Conservation (phyloP, 805 yeast genomes). For the Metahyphopichia silvanorum region DNA sequence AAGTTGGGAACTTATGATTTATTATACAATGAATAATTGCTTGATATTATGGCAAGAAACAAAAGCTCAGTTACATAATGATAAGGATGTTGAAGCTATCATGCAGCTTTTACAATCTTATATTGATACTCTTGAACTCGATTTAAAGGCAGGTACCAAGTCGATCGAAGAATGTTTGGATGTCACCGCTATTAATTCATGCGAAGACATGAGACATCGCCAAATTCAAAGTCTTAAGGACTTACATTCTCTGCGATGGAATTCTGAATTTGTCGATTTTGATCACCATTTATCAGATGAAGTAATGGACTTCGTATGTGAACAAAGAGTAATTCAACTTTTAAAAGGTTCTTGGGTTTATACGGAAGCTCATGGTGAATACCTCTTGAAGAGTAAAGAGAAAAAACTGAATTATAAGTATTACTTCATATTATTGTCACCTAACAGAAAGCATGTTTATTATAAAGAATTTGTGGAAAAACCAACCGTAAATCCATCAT, state of each 20-base stretch:
- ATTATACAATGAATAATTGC: constrained; percentile 53
- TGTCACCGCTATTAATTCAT: constrained; percentile 37
- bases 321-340: constrained; percentile 68
- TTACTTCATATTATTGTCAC: constrained; percentile 61
- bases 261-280: constrained; percentile 43
- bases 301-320: constrained; percentile 67
- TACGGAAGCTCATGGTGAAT: constrained; percentile 51
- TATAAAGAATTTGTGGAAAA: constrained; percentile 57
- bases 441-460: constrained; percentile 58
- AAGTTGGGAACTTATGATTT: constrained; percentile 54
- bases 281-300: constrained; percentile 50
- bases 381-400: constrained; percentile 13
- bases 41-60: constrained; percentile 66
- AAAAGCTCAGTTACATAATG: constrained; percentile 41
- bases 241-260: constrained; percentile 42
- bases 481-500: constrained; percentile 48
- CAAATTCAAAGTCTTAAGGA: constrained; percentile 48
- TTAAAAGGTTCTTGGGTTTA: constrained; percentile 82
- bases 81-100: constrained; percentile 51
- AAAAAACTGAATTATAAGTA: constrained; percentile 27
- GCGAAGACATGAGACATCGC: constrained; percentile 48
- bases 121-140: constrained; percentile 25
- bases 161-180: constrained; percentile 45
- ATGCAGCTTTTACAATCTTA: constrained; percentile 39
- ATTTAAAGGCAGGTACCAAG: constrained; percentile 14